A percentile compares a stretch with the other conserved stretches of the same genome.
These are phyloP conservation scores for Yarrowia sp. DNA, from an alignment of 805 yeast species.

Conservation along the genomic window DNA sequence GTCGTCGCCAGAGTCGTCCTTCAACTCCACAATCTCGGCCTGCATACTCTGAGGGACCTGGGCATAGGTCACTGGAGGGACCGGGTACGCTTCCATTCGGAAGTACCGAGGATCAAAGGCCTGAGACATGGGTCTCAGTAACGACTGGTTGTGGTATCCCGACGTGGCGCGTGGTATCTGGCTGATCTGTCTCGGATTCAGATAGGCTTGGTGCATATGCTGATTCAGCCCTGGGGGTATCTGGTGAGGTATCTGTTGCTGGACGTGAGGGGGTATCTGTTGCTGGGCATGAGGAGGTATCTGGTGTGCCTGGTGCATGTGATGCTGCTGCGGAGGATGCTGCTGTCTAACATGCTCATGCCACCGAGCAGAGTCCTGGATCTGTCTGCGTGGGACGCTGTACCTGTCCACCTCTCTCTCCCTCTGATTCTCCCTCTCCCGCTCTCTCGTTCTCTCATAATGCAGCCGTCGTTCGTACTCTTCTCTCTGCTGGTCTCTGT, in stretches of 20 bases:
- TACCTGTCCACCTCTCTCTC: not conserved
- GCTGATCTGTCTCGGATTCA: not conserved
- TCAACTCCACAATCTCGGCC: slow-evolving; percentile 7
- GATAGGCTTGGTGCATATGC: not conserved
- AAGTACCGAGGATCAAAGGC: not conserved
- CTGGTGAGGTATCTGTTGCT: not conserved
- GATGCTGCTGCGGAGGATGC: not conserved
- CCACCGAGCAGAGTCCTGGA: slow-evolving; percentile 2
- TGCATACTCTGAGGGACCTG: slow-evolving; percentile 3
- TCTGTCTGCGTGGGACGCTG: not conserved
- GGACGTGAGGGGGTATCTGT: not conserved
- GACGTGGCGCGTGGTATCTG: not conserved
- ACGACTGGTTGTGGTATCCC: slow-evolving; percentile 7
- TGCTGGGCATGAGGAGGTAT: not conserved
- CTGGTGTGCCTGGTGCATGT: not conserved
- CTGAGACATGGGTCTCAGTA: not conserved
- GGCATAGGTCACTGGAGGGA: not conserved
- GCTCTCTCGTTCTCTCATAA: not conserved
- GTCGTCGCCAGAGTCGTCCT: not conserved
- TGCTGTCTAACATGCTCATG: slow-evolving; percentile 12
- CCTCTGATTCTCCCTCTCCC: not conserved
- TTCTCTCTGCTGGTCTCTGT: slow-evolving; percentile 1
- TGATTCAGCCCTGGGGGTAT: not conserved
- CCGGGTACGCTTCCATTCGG: slow-evolving; percentile 1
- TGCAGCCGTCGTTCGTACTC: slow-evolving; percentile 13